Evolutionary conservation across 352 stramenopile species (phyloP).

Genomic region (Phytophthora brassicae): DNA sequence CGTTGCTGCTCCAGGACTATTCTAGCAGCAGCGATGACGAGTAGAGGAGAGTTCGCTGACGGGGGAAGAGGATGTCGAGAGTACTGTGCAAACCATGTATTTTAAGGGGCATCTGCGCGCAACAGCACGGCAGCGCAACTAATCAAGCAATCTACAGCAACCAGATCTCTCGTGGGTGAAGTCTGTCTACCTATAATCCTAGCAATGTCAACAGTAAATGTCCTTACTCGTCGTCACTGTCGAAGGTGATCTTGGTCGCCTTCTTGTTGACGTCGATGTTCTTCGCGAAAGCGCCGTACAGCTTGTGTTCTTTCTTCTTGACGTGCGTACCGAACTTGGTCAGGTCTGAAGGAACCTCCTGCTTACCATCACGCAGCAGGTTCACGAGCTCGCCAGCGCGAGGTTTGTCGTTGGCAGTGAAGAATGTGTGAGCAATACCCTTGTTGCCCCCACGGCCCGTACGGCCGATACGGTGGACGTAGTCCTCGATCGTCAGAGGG

Average conservation of each 20-base stretch:
- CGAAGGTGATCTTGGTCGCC: conserved; percentile 98
- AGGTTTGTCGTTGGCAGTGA: conserved; percentile 96
- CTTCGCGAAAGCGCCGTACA: conserved; percentile 97
- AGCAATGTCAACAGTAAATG: conserved; percentile 23
- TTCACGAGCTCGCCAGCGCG: conserved; percentile 96
- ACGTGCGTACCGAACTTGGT: conserved; percentile 99
- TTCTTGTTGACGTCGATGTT: conserved; percentile 95
- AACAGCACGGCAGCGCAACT: conserved; percentile 18
- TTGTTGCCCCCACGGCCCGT: conserved; percentile 98
- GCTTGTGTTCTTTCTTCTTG: conserved; percentile 99
- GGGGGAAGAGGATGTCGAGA: too few species aligned
- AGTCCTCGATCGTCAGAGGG: conserved; percentile 98
- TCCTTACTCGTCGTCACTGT: conserved; percentile 66
- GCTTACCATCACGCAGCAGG: conserved; percentile 93
- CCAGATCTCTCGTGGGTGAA: conserved; percentile 10
- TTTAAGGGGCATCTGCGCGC: conserved; percentile 7
- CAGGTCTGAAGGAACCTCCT: conserved; percentile 92
- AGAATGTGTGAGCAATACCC: conserved; percentile 98
- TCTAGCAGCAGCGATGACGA: conserved; percentile 54
- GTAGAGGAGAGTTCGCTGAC: background rate
- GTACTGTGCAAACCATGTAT: conserved; percentile 28
- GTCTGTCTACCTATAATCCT: conserved; percentile 26
- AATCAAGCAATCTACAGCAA: conserved; percentile 36
- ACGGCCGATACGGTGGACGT: conserved; percentile 99
- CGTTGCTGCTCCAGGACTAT: conserved; percentile 49